A percentile compares a stretch with the other conserved stretches of the same genome.
Conservation (phyloP, 2,329 filamentous ascomycete genomes). For the Alternaria arborescens region DNA sequence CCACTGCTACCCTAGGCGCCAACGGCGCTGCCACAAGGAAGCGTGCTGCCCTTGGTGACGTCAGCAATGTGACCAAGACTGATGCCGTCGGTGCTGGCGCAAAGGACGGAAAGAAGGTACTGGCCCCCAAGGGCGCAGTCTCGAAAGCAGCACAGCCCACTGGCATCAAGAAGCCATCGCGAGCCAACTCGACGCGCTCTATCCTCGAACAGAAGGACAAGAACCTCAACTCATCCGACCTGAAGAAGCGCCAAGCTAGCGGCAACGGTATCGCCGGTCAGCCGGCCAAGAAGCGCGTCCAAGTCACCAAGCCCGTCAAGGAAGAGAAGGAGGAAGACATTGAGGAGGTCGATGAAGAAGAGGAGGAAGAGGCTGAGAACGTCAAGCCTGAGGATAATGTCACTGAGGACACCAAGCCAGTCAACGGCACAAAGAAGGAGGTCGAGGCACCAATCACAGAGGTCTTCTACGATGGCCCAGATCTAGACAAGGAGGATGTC, state of each 20-base stretch:
- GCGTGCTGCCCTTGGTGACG: slow-evolving; percentile 87
- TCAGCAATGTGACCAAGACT: slow-evolving; percentile 91
- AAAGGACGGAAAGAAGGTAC: slow-evolving; percentile 74
- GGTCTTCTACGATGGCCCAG: slow-evolving; percentile 49
- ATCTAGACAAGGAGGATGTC: slow-evolving; percentile 85
- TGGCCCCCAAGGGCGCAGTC: slow-evolving; percentile 69
- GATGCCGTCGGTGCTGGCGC: slow-evolving; percentile 57
- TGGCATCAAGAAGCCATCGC: slow-evolving; percentile 78
- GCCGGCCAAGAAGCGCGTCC: slow-evolving; percentile 72
- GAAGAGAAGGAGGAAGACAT: slow-evolving; percentile 63
- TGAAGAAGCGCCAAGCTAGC: slow-evolving; percentile 79
- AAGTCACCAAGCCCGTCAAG: slow-evolving; percentile 61
- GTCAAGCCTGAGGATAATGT: slow-evolving; percentile 61
- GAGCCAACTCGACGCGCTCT: slow-evolving; percentile 68
- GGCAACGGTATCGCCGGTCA: slow-evolving; percentile 73
- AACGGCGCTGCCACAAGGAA: slow-evolving; percentile 66
- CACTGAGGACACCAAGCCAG: slow-evolving; percentile 53
- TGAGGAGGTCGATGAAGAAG: slow-evolving; percentile 60
- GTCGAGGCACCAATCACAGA: slow-evolving; percentile 35
- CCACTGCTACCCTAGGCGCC: slow-evolving; percentile 44
- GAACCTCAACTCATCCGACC: slow-evolving; percentile 66
- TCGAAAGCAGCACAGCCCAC: slow-evolving; percentile 81
- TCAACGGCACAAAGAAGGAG: slow-evolving; percentile 28
- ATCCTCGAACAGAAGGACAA: slow-evolving; percentile 75
- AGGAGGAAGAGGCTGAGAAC: slow-evolving; percentile 64